Evolutionary conservation across 2,329 filamentous ascomycete genomes (phyloP).

Genomic region (Trichoderma koningii): DNA sequence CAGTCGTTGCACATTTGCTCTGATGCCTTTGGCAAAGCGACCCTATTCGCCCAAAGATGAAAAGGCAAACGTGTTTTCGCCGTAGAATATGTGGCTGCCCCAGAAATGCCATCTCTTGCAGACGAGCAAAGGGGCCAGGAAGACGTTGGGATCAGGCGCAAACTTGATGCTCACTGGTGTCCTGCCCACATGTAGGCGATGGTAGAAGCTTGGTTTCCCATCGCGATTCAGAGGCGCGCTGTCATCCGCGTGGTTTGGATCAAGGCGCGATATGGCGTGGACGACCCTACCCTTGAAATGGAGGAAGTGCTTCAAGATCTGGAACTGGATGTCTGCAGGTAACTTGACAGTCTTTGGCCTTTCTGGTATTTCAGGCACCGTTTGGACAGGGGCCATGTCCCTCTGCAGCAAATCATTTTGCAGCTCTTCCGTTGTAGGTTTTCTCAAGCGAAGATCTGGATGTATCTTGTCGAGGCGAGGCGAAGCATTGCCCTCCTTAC

Average conservation of each 20-base stretch:
- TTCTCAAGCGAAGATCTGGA: slow-evolving; percentile 19
- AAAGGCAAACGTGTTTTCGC: slow-evolving; percentile 53
- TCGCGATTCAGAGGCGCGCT: slow-evolving; percentile 29
- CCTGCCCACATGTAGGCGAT: slow-evolving; percentile 45
- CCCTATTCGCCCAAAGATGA: slow-evolving; percentile 56
- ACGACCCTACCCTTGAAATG: slow-evolving; percentile 41
- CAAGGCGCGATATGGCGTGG: slow-evolving; percentile 51
- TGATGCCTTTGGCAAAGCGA: slow-evolving; percentile 49
- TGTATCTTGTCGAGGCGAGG: slow-evolving; percentile 13
- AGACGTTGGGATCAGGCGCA: slow-evolving; percentile 39
- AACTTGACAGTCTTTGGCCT: background rate
- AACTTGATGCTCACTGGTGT: slow-evolving; percentile 38
- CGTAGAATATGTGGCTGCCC: slow-evolving; percentile 50
- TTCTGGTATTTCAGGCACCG: background rate
- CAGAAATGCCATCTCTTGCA: slow-evolving; percentile 46
- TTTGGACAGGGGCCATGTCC: background rate
- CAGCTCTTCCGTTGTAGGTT: background rate
- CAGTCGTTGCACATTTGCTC: slow-evolving; percentile 45
- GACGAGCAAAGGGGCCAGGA: slow-evolving; percentile 45
- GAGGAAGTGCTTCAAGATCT: slow-evolving; percentile 44
- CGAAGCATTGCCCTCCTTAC: slow-evolving; percentile 25
- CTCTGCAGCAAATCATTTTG: background rate
- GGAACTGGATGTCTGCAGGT: slow-evolving; percentile 34
- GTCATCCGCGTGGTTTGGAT: slow-evolving; percentile 36
- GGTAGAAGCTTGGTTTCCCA: slow-evolving; percentile 34